phyloP scores from a whole-genome alignment of 1,284 basidiomycete genomes.

The Cutaneotrichosporon spelunceum region DNA sequence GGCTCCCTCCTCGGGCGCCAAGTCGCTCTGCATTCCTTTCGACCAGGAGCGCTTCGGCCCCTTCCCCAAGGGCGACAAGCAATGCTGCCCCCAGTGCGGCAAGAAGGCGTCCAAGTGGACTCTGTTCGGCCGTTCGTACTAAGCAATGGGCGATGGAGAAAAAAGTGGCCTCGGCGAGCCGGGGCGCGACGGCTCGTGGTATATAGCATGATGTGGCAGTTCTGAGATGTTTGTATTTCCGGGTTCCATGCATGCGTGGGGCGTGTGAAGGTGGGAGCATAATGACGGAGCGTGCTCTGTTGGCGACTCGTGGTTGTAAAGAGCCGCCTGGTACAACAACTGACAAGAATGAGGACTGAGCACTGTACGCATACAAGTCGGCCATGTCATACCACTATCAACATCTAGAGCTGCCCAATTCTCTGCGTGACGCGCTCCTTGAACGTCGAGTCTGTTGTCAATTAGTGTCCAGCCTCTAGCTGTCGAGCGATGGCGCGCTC shows the following conservation, averaged over 20 bases:
- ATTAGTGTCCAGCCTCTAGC: neutral
- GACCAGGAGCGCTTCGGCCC: conserved; percentile 78
- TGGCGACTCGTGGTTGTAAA: no score
- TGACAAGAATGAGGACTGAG: neutral
- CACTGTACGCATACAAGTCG: neutral
- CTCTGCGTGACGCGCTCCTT: conserved; percentile 71
- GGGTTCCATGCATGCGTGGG: conserved; percentile 11
- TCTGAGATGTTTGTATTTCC: conserved; percentile 10
- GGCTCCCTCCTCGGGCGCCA: conserved; percentile 96
- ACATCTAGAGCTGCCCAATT: conserved; percentile 57
- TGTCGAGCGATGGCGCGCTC: neutral
- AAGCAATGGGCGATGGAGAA: conserved; percentile 4
- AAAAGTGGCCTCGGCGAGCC: neutral
- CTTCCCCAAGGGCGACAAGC: conserved; percentile 63
- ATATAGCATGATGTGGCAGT: conserved; percentile 1
- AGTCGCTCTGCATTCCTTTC: conserved; percentile 95
- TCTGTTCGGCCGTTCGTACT: conserved; percentile 67
- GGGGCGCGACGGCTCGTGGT: neutral
- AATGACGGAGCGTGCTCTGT: no score
- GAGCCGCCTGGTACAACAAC: neutral
- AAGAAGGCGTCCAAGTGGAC: conserved; percentile 87
- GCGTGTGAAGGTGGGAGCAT: neutral
- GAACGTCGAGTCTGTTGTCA: conserved; percentile 66
- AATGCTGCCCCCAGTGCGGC: conserved; percentile 81
- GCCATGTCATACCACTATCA: conserved; percentile 5